Evolutionary conservation across 495 filamentous ascomycete genomes (phyloP), one percentile per base, ranked within the genome.

Genomic region (Tirmania nivea): DNA sequence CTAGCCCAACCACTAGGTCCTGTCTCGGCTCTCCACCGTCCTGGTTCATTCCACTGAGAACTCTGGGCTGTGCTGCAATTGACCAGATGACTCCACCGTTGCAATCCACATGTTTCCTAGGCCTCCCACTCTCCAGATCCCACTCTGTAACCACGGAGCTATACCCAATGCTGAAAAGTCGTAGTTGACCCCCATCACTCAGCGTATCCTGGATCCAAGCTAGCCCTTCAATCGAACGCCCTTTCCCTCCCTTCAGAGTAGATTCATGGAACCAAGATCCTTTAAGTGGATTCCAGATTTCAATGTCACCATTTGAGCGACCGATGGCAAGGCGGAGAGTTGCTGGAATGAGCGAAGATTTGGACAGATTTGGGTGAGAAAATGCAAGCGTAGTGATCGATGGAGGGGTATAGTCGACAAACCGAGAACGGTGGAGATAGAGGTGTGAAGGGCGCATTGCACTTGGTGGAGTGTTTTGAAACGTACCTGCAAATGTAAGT

Each of bases 61-160:
- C 62, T 67, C 71, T 64, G 17, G 92, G 90, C 69, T 95, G 90
- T n/a, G 80, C 84, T 55, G 80, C 83, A 54, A 95, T 71, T 67
- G 88, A 94, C 90, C 90, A 99, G 55, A 96, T 88, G 59, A 93
- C 90, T 39, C 89, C 88, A 64, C 93, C 83, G 66, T 89, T 93
- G 17, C 89, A 89, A 63, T 84, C 85, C 9, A 86, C 82, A 63
- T 94, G 83, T 35, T 81, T 76, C 64, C 78, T 69, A 8, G 86
- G 84, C 51, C 74, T 70, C 6, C 84, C 84, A 56, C 77, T 80
- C 55, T 77, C 76, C 10, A 96, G 66, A 69, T 95, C 80, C 90
- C 90, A 99, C 66, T 99, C 90, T 1, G 88, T 95, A 51, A 99
- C 78, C 9, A 78, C 78, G 35, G 81, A 80, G 14, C 88, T 94